Evolutionary conservation across 2,329 filamentous ascomycete genomes (phyloP).

Genomic region (Cladophialophora immunda): DNA sequence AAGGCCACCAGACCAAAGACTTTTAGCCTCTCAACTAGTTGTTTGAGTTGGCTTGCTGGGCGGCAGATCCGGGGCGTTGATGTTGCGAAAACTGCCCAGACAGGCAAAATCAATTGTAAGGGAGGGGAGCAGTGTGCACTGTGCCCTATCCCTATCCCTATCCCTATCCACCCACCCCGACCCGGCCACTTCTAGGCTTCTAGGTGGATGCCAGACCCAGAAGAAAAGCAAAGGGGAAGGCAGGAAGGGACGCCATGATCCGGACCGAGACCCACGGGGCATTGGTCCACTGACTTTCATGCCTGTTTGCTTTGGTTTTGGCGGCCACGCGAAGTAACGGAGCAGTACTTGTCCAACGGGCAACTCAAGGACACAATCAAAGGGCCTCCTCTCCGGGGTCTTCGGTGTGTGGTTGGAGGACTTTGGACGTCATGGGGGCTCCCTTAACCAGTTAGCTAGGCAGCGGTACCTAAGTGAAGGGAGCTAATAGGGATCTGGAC

Average conservation of each 20-base stretch:
- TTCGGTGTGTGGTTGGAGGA: background rate
- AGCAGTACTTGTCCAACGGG: background rate
- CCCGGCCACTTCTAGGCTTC: background rate
- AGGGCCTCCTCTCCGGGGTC: background rate
- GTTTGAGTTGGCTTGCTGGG: background rate
- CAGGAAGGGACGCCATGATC: background rate
- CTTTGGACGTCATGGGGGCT: background rate
- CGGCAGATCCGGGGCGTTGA: background rate
- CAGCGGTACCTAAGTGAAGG: no score
- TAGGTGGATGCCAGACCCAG: background rate
- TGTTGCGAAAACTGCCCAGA: background rate
- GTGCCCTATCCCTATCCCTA: background rate
- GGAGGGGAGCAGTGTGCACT: background rate
- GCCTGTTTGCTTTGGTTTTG: background rate
- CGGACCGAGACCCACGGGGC: slow-evolving; percentile 2
- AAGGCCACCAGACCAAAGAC: background rate
- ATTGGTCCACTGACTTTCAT: background rate
- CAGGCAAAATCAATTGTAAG: background rate
- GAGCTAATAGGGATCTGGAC: background rate
- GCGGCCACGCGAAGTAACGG: slow-evolving; percentile 2
- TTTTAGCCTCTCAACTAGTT: background rate
- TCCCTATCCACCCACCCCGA: background rate
- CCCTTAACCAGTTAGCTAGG: background rate
- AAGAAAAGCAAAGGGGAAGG: background rate
- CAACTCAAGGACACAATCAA: background rate